Evolutionary conservation across 805 yeast genomes (phyloP), one percentile per base, ranked within the genome.

Genomic region (Isabelozyma rhagii): DNA sequence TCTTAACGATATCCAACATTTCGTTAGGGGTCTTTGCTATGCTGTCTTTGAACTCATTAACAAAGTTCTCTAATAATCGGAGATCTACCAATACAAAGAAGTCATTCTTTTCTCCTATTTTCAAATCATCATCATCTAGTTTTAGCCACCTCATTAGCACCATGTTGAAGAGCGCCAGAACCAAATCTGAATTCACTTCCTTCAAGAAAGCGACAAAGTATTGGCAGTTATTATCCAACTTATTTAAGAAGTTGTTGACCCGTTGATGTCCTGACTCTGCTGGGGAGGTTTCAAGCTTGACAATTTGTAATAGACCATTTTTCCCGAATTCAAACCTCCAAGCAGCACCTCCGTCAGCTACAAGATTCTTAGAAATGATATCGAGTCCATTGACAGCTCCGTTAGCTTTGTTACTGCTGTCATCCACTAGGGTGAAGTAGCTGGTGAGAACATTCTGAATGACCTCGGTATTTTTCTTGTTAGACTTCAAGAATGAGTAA

Each of bases 141-240:
- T 62, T 58, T 10, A 87, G 72, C 92, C 96, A 89, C 55, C 84
- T 71, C 49, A 77, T 75, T 52, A 93, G 67, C 0, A 84, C 65
- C 0, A 52, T 53, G 3, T 82, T 64, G 55, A 90, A 87, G 2
- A 76, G 64, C 31, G 58, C 67, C 50, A 70, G 80, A 2, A 80
- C 64, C 10, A 75, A 63, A 0, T 66, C 69, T 41, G 81, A 81
- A 49, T 80, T 82, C 6, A 84, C 58, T 25, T 78, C 72, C 44
- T 70, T 68, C 48, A 89, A 63, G 4, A 88, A 56, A 4, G 66
- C 68, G 1, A 80, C 46, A 44, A 71, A 70, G 18, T 55, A 49
- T 9, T 48, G 51, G 36, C 69, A 62, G 14, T 54, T 49, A 7
- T 40, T 39, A 47, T 73, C 78, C 45, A 74, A 56, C 25, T 56